These are phyloP conservation scores for Cronartium quercuum DNA, from an alignment of 1,284 basidiomycete genomes.

Conservation along the genomic window DNA sequence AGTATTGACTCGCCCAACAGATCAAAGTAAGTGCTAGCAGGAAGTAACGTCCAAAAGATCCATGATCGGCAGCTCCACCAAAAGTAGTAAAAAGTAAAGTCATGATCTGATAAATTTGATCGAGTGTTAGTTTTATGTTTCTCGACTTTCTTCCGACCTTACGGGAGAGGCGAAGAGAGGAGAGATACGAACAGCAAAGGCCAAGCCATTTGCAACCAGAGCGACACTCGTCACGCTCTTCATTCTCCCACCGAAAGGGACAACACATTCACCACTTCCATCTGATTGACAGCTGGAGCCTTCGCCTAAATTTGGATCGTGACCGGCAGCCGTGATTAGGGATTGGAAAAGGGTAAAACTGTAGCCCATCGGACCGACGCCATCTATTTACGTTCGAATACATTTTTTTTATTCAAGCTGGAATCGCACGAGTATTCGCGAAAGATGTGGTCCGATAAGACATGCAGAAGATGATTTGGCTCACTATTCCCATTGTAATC, in stretches of 20 bases:
- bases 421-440: not conserved
- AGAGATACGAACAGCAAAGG: constrained; percentile 10
- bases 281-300: constrained; percentile 15
- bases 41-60: constrained; percentile 20
- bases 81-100: constrained; percentile 33
- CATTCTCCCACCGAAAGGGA: constrained; percentile 7
- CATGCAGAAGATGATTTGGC: no score
- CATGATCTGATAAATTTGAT: constrained; percentile 17
- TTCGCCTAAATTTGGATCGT: constrained; percentile 27
- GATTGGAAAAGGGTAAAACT: constrained; percentile 31
- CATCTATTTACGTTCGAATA: constrained; percentile 2
- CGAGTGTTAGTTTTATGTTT: no score
- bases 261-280: constrained; percentile 12
- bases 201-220: constrained; percentile 34
- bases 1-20: constrained; percentile 33
- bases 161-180: not conserved
- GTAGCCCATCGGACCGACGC: constrained; percentile 30
- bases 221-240: constrained; percentile 26
- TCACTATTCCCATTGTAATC: constrained; percentile 39
- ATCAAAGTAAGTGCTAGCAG: constrained; percentile 29
- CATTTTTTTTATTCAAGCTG: not conserved
- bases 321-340: constrained; percentile 26
- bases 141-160: no score
- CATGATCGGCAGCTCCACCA: constrained; percentile 27
- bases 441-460: not conserved